phyloP scores from a whole-genome alignment of 2,329 filamentous ascomycete species.

The Aspergillus sp. region DNA sequence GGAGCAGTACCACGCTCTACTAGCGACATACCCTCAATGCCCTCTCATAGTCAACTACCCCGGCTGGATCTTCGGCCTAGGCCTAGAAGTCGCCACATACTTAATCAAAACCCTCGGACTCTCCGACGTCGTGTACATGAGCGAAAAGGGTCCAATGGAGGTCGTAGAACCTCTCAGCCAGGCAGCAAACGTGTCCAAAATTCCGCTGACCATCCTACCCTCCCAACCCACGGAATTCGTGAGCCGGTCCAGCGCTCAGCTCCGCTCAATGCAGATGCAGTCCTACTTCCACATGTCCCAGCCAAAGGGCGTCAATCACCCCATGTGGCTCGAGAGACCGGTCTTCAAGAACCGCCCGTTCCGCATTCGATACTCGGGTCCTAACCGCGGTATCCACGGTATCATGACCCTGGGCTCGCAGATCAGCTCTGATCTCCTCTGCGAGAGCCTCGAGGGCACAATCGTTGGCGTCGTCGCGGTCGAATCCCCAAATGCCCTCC shows the following conservation, averaged over 20 bases:
- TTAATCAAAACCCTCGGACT: conserved; percentile 48
- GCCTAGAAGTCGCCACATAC: conserved; percentile 49
- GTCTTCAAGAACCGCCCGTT: conserved; percentile 49
- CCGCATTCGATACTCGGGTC: conserved; percentile 50
- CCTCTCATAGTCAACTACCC: conserved; percentile 59
- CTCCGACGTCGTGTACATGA: conserved; percentile 56
- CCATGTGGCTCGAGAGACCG: conserved; percentile 48
- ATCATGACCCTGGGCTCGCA: conserved; percentile 54
- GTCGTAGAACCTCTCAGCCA: conserved; percentile 44
- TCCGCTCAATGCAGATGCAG: conserved; percentile 59
- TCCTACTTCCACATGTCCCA: conserved; percentile 58
- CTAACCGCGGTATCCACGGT: conserved; percentile 47
- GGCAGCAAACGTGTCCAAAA: conserved; percentile 36
- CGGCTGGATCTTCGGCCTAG: conserved; percentile 56
- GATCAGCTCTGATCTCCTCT: conserved; percentile 47
- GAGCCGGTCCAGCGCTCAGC: conserved; percentile 50
- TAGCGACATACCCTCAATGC: conserved; percentile 41
- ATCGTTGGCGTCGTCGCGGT: conserved; percentile 55
- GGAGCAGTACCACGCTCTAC: conserved; percentile 46
- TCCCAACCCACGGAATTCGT: conserved; percentile 47
- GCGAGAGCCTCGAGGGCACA: conserved; percentile 54
- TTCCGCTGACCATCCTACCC: conserved; percentile 47
- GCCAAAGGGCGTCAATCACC: conserved; percentile 25
- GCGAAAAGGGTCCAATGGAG: conserved; percentile 47
- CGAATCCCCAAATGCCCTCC: conserved; percentile 39